These are phyloP conservation scores for Byssoonygena ceratinophila DNA, from an alignment of 2,329 filamentous ascomycete genomes.

Conservation along the genomic window DNA sequence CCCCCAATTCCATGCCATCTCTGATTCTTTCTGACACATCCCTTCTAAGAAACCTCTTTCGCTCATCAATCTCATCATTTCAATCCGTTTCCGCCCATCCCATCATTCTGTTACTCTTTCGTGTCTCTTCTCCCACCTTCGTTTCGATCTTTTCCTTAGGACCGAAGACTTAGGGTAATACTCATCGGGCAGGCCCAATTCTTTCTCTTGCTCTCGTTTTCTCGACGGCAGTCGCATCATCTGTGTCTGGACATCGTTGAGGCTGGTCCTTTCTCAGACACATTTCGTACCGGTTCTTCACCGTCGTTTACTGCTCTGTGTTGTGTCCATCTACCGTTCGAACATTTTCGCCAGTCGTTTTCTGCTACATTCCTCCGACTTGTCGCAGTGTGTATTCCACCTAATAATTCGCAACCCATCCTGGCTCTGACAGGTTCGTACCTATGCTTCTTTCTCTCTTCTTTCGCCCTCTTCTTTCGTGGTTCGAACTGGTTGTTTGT, in stretches of 20 bases:
- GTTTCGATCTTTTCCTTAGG: conserved; percentile 1
- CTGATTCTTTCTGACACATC: conserved; percentile 9
- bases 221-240: conserved; percentile 5
- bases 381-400: not conserved
- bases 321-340: not conserved
- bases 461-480: conserved; percentile 7
- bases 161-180: conserved; percentile 7
- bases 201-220: conserved; percentile 16
- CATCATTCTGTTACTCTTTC: conserved; percentile 5
- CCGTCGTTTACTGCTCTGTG: conserved; percentile 11
- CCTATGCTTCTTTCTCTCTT: conserved; percentile 12
- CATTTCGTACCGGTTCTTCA: conserved; percentile 14
- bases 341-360: not conserved
- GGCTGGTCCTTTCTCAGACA: conserved; percentile 30
- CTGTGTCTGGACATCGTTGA: conserved; percentile 22
- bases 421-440: conserved; percentile 19
- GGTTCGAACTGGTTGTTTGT: conserved; percentile 18
- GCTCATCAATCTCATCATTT: conserved; percentile 5
- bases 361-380: not conserved
- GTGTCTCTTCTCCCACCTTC: conserved; percentile 11
- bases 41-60: conserved; percentile 2
- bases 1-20: conserved; percentile 5
- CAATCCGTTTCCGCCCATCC: conserved; percentile 5
- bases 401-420: conserved; percentile 13
- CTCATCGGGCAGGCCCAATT: conserved; percentile 17